Conservation (phyloP, 2,329 filamentous ascomycete genomes). For the Microsporum ferrugineum region DNA sequence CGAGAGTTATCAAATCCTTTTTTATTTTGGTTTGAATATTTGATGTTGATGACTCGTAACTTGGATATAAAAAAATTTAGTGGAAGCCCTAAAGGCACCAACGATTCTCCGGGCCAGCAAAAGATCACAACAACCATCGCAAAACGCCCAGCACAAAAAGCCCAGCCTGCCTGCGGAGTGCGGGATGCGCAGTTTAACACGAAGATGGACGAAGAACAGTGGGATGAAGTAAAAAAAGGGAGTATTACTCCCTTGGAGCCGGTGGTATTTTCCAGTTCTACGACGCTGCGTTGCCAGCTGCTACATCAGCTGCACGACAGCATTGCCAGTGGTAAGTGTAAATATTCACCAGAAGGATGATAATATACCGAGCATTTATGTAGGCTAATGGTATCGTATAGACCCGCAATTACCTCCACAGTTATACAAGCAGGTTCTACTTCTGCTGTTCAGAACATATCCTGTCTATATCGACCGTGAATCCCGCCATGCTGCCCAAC, state of each 20-base stretch:
- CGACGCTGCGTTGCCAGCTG: slow-evolving; percentile 30
- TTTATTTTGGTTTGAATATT: background rate
- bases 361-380: background rate
- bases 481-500: slow-evolving; percentile 72
- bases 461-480: slow-evolving; percentile 74
- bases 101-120: background rate
- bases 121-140: background rate
- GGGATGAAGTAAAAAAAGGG: slow-evolving; percentile 35
- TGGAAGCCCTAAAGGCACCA: slow-evolving; percentile 1
- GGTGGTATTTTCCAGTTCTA: slow-evolving; percentile 34
- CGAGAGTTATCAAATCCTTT: background rate
- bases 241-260: slow-evolving; percentile 30
- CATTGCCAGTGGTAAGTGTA: slow-evolving; percentile 25
- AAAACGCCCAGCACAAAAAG: background rate
- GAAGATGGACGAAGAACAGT: slow-evolving; percentile 35
- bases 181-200: background rate
- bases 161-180: background rate
- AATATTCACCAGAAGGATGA: background rate
- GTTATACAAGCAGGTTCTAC: slow-evolving; percentile 43
- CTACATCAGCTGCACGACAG: slow-evolving; percentile 36
- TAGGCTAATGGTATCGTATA: slow-evolving; percentile 13
- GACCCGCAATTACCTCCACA: slow-evolving; percentile 25
- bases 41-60: too few relatives aligned
- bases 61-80: too few relatives aligned
- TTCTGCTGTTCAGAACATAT: slow-evolving; percentile 75